phyloP scores from a whole-genome alignment of 768 basidiomycete genomes.

The Tephrocybe sp. region DNA sequence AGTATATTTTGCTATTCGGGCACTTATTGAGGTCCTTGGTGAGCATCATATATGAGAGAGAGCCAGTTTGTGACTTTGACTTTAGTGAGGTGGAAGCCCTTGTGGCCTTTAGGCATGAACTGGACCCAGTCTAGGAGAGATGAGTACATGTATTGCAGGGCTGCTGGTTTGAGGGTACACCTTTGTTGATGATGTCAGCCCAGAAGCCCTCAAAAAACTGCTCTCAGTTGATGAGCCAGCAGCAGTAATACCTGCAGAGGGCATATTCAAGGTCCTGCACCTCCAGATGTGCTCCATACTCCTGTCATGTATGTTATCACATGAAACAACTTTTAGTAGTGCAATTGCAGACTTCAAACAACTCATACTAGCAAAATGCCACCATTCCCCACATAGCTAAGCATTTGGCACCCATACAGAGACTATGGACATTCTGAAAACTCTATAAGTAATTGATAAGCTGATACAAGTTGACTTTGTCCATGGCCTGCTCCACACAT shows the following conservation, averaged over 20 bases:
- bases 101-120: slow-evolving; percentile 39
- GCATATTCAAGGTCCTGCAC: slow-evolving; percentile 41
- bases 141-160: background rate
- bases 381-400: too few relatives aligned
- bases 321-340: too few relatives aligned
- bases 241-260: slow-evolving; percentile 38
- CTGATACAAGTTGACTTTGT: too few relatives aligned
- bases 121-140: slow-evolving; percentile 33
- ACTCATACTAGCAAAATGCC: too few relatives aligned
- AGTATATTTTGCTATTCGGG: background rate
- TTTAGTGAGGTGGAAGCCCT: slow-evolving; percentile 39
- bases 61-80: slow-evolving; percentile 23
- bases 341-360: too few relatives aligned
- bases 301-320: slow-evolving; percentile 22
- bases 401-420: too few relatives aligned
- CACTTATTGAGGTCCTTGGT: slow-evolving; percentile 1
- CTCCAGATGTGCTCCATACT: slow-evolving; percentile 39
- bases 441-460: too few relatives aligned
- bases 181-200: slow-evolving; percentile 37
- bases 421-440: too few relatives aligned
- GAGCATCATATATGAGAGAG: background rate
- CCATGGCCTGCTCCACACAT: too few relatives aligned
- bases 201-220: slow-evolving; percentile 38
- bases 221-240: slow-evolving; percentile 41
- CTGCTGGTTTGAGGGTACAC: slow-evolving; percentile 22